These are phyloP conservation scores for Tricholoma bakamatsutake DNA, from an alignment of 768 basidiomycete species.

Conservation along the genomic window DNA sequence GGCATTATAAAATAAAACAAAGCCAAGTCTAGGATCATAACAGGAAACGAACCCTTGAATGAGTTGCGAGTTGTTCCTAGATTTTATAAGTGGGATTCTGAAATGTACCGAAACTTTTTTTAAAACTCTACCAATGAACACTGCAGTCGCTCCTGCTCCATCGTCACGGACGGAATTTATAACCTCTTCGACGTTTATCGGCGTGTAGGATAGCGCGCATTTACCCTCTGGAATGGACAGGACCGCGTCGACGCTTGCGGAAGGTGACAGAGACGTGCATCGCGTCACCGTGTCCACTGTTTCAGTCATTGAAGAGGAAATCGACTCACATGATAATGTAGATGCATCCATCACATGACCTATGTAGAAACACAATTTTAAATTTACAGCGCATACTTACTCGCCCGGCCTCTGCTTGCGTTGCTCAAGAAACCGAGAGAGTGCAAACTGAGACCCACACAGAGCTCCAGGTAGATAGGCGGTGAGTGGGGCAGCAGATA, in stretches of 20 bases:
- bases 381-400: too few species aligned
- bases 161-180: constrained; percentile 58
- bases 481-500: too few species aligned
- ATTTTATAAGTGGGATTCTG: neutral
- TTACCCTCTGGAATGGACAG: constrained; percentile 39
- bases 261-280: constrained; percentile 10
- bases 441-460: too few species aligned
- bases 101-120: neutral
- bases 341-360: too few species aligned
- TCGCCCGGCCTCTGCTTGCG: too few species aligned
- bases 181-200: constrained; percentile 53
- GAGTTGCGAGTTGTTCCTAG: constrained; percentile 73
- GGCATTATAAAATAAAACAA: neutral
- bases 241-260: constrained; percentile 38
- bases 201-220: constrained; percentile 53
- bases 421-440: too few species aligned
- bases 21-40: neutral
- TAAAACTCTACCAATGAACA: constrained; percentile 56
- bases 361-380: too few species aligned
- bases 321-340: too few species aligned
- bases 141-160: constrained; percentile 62
- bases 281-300: neutral
- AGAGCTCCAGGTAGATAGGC: too few species aligned
- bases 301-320: too few species aligned
- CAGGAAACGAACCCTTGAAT: constrained; percentile 55